Percentiles rank a stretch among this genome's conserved stretches.
Evolutionary conservation across 2,329 filamentous ascomycete species (phyloP).

Genomic region (Phaeosphaeriaceae sp.): DNA sequence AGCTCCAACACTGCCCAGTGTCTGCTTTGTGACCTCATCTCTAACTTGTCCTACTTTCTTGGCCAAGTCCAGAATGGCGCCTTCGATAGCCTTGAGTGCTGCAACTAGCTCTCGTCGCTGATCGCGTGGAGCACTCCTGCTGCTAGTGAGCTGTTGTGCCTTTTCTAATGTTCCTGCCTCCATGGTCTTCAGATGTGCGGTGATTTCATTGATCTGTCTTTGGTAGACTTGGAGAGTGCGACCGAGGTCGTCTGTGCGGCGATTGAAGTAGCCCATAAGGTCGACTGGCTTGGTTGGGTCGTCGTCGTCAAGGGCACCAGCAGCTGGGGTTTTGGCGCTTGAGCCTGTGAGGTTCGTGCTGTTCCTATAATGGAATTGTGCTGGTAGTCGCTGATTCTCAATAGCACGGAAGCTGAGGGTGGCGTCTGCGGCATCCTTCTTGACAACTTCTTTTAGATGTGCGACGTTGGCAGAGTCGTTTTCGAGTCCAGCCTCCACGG

Average conservation of each 20-base stretch:
- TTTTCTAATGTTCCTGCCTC: constrained; percentile 53
- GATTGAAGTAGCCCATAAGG: constrained; percentile 55
- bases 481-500: constrained; percentile 67
- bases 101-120: constrained; percentile 54
- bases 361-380: constrained; percentile 63
- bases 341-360: constrained; percentile 48
- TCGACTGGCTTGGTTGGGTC: constrained; percentile 49
- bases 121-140: constrained; percentile 42
- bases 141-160: constrained; percentile 50
- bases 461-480: constrained; percentile 68
- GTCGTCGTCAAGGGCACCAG: constrained; percentile 46
- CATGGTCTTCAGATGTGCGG: constrained; percentile 57
- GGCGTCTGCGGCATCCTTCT: constrained; percentile 72
- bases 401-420: constrained; percentile 75
- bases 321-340: constrained; percentile 31
- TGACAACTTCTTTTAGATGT: constrained; percentile 61
- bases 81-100: constrained; percentile 56
- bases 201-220: constrained; percentile 55
- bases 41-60: constrained; percentile 55
- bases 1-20: constrained; percentile 42
- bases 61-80: constrained; percentile 56
- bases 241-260: constrained; percentile 49
- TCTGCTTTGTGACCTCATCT: constrained; percentile 56
- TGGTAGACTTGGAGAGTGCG: constrained; percentile 50
- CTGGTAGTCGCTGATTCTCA: constrained; percentile 74